Evolutionary conservation across 2,329 filamentous ascomycete species (phyloP).

Genomic region (Epichloe brachyelytri): DNA sequence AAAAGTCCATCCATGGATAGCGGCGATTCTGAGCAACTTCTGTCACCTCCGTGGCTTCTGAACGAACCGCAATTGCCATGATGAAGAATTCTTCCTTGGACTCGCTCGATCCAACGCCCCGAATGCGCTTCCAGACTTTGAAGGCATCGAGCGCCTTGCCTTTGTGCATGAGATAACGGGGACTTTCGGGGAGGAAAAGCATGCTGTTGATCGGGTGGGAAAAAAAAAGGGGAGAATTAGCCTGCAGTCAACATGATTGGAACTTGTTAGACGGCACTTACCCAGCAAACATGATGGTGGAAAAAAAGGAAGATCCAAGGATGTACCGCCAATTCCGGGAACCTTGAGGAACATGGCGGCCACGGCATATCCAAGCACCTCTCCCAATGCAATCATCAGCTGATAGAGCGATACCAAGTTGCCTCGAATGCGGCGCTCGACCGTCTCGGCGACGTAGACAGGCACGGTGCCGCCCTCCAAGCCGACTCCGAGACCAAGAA

Average conservation of each 20-base stretch:
- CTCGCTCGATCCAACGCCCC: conserved; percentile 43
- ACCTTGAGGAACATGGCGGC: conserved; percentile 63
- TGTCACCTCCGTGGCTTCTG: conserved; percentile 40
- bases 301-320: conserved; percentile 62
- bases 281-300: conserved; percentile 28
- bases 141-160: conserved; percentile 31
- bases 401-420: conserved; percentile 65
- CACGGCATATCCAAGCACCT: conserved; percentile 60
- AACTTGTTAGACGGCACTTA: conserved; percentile 5
- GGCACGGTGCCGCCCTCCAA: conserved; percentile 63
- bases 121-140: conserved; percentile 61
- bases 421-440: conserved; percentile 52
- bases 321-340: conserved; percentile 59
- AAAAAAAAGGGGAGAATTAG: conserved; percentile 21
- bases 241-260: neutral
- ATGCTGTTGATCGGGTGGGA: conserved; percentile 43
- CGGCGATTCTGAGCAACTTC: conserved; percentile 38
- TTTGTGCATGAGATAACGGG: conserved; percentile 59
- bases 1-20: conserved; percentile 61
- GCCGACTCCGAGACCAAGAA: conserved; percentile 58
- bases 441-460: conserved; percentile 62
- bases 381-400: conserved; percentile 62
- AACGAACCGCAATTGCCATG: conserved; percentile 51
- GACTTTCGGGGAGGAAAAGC: conserved; percentile 58
- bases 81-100: conserved; percentile 57